A percentile compares a stretch with the other conserved stretches of the same genome.
phyloP scores from a whole-genome alignment of 202 grass and related monocot species.

The Digitaria exilis region DNA sequence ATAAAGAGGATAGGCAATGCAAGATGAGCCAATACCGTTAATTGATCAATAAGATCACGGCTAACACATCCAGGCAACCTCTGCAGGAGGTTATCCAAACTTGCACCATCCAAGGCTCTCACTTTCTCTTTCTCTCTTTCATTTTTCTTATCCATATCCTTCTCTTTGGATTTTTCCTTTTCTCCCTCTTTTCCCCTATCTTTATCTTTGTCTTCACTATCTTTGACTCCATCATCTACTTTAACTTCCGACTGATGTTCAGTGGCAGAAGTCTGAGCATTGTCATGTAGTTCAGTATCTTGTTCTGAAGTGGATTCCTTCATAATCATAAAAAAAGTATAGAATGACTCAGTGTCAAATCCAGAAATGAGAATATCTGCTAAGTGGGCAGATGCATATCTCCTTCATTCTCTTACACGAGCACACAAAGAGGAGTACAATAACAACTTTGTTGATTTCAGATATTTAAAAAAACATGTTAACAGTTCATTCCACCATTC shows the following conservation, averaged over 20 bases:
- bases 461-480: slow-evolving; percentile 18
- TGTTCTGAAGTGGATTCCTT: slow-evolving; percentile 63
- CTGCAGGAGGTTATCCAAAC: slow-evolving; percentile 84
- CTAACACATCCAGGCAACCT: slow-evolving; percentile 92
- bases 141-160: slow-evolving; percentile 81
- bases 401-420: background rate
- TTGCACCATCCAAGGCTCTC: slow-evolving; percentile 75
- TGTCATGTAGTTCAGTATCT: slow-evolving; percentile 68
- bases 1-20: slow-evolving; percentile 8
- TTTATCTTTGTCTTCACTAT: slow-evolving; percentile 73
- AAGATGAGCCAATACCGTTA: slow-evolving; percentile 66
- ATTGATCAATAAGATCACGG: slow-evolving; percentile 96
- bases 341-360: slow-evolving; percentile 14
- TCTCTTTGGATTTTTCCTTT: slow-evolving; percentile 86
- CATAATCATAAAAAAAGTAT: slow-evolving; percentile 52
- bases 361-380: background rate
- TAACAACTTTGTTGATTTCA: background rate
- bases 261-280: slow-evolving; percentile 45
- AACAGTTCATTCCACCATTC: background rate
- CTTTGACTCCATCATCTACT: slow-evolving; percentile 63
- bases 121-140: slow-evolving; percentile 94
- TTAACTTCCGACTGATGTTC: slow-evolving; percentile 69
- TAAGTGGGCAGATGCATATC: background rate
- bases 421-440: background rate
- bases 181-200: slow-evolving; percentile 75